Conservation (phyloP, 192 early-diverging fungal species). For the Coemansia sp. region DNA sequence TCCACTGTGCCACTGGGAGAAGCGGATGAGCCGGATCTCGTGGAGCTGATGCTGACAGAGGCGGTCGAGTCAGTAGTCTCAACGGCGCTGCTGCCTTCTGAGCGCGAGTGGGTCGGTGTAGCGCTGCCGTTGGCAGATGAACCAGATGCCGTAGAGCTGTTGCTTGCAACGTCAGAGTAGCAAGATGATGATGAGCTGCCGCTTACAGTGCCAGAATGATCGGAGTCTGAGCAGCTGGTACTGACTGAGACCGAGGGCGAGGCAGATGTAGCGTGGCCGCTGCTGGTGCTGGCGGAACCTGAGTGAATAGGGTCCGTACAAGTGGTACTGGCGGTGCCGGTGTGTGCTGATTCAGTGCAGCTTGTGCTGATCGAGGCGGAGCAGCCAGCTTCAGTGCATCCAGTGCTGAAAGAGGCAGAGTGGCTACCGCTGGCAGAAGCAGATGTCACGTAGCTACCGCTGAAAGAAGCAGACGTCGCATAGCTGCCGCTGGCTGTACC, state of each 20-base stretch:
- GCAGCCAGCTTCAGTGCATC: no score
- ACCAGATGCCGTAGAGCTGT: no score
- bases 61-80: background rate
- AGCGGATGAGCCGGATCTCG: background rate
- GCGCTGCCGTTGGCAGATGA: background rate
- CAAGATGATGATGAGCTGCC: background rate
- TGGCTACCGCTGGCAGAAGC: no score
- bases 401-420: no score
- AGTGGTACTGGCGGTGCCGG: background rate
- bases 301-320: background rate
- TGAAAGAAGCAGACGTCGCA: background rate
- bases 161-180: background rate
- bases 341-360: background rate
- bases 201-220: background rate
- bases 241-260: background rate
- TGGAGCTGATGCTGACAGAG: background rate
- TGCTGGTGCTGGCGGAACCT: background rate
- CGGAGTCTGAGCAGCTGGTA: background rate
- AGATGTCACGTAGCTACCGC: background rate
- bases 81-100: background rate
- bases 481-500: background rate
- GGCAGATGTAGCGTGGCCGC: background rate
- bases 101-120: background rate
- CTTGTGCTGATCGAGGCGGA: background rate
- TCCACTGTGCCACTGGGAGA: background rate